Evolutionary conservation across 768 basidiomycete species (phyloP).

Genomic region (Tricholoma flavovirens): DNA sequence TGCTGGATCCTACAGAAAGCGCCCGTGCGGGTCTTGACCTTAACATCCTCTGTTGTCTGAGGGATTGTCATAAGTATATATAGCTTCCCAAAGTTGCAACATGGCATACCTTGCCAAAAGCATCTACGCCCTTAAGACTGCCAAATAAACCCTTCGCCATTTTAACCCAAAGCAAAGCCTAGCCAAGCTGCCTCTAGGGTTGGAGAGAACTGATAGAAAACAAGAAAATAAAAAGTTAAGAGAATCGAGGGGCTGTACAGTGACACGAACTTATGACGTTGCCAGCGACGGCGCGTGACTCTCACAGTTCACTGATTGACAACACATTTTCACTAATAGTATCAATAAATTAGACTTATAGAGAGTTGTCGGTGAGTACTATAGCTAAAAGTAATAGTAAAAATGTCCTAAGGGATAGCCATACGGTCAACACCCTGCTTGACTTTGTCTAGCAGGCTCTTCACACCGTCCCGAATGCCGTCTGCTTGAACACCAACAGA

Average conservation of each 20-base stretch:
- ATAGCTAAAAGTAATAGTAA: background rate
- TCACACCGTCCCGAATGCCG: constrained; percentile 84
- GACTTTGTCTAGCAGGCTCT: constrained; percentile 83
- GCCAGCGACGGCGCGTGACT: no score
- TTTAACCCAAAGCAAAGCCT: constrained; percentile 28
- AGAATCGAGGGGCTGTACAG: constrained; percentile 4
- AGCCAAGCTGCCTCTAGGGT: constrained; percentile 28
- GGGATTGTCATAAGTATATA: constrained; percentile 3
- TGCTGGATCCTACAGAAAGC: constrained; percentile 63
- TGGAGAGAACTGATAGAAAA: constrained; percentile 17
- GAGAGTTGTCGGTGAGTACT: background rate
- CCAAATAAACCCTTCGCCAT: constrained; percentile 79
- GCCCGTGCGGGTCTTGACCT: constrained; percentile 95
- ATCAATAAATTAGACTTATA: background rate
- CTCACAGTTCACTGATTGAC: no score
- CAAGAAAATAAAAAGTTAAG: constrained; percentile 16
- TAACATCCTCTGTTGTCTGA: constrained; percentile 98
- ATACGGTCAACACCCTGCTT: constrained; percentile 77
- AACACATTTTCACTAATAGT: no score
- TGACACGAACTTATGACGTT: constrained; percentile 12
- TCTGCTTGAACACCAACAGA: constrained; percentile 74
- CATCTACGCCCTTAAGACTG: constrained; percentile 88
- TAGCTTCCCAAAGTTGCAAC: constrained; percentile 7
- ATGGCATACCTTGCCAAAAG: constrained; percentile 90
- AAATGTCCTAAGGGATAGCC: constrained; percentile 32